phyloP scores from a whole-genome alignment of 2,329 filamentous ascomycete species.

The Clonostachys rosea region DNA sequence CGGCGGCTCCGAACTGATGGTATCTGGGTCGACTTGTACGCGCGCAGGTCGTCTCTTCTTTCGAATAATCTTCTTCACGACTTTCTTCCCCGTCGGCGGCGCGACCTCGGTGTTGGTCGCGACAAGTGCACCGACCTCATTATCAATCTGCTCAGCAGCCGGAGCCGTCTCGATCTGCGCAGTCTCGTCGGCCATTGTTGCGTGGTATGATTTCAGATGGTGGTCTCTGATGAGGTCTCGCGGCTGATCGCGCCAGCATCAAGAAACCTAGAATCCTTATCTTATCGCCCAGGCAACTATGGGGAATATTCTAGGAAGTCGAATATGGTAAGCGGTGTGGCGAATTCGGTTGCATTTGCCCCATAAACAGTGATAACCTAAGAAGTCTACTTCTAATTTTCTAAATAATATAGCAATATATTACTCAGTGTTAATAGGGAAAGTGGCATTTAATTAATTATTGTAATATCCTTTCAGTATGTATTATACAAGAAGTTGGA shows the following conservation, averaged over 20 bases:
- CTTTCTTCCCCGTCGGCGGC: conserved; percentile 51
- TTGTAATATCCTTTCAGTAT: too few relatives aligned
- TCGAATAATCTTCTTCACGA: conserved; percentile 81
- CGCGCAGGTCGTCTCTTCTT: conserved; percentile 88
- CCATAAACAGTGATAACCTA: too few relatives aligned
- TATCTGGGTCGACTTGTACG: conserved; percentile 82
- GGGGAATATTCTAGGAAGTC: too few relatives aligned
- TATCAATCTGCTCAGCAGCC: conserved; percentile 10
- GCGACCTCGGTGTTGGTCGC: conserved; percentile 37
- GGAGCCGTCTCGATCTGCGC: conserved; percentile 16
- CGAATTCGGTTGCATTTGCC: too few relatives aligned
- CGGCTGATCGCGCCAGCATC: not conserved
- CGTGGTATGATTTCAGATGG: conserved; percentile 9
- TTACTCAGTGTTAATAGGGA: too few relatives aligned
- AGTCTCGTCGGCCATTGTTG: conserved; percentile 23
- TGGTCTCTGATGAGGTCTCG: not conserved
- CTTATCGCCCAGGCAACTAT: not conserved
- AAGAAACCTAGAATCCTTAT: not conserved
- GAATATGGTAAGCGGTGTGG: too few relatives aligned
- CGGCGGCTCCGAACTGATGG: conserved; percentile 77
- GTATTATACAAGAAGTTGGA: too few relatives aligned
- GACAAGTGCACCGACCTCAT: conserved; percentile 23
- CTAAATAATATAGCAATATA: too few relatives aligned
- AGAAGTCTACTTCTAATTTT: too few relatives aligned
- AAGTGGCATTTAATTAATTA: too few relatives aligned